Conservation (phyloP, 2,329 filamentous ascomycete genomes). For the Aspergillus awamori region DNA sequence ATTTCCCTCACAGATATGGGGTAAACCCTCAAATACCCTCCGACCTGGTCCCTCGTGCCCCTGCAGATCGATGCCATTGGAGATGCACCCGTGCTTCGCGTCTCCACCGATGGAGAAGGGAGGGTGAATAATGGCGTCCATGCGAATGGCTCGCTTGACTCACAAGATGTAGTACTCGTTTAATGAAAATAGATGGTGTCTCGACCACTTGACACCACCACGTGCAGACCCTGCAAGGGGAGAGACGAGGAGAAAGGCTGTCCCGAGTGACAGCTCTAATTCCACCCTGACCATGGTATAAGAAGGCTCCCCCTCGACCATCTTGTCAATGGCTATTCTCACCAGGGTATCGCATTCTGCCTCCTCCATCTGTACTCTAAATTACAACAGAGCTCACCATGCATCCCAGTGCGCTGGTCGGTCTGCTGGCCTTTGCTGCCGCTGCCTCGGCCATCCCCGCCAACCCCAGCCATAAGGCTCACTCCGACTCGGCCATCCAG, state of each 20-base stretch:
- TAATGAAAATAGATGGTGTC: too few relatives aligned
- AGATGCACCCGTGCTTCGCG: background rate
- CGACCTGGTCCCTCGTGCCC: conserved; percentile 6
- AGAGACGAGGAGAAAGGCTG: too few relatives aligned
- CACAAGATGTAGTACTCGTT: too few relatives aligned
- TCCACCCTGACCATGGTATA: background rate
- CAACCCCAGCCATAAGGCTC: conserved; percentile 8
- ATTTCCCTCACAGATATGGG: too few relatives aligned
- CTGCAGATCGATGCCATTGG: conserved; percentile 14
- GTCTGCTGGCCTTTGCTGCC: conserved; percentile 29
- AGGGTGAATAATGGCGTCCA: background rate
- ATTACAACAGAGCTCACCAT: conserved; percentile 9
- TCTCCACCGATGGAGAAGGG: background rate
- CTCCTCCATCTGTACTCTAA: background rate
- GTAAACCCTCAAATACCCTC: too few relatives aligned
- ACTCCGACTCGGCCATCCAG: conserved; percentile 19
- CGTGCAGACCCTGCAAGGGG: too few relatives aligned
- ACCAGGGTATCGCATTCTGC: too few relatives aligned
- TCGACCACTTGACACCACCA: too few relatives aligned
- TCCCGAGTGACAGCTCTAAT: too few relatives aligned
- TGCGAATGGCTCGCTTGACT: background rate
- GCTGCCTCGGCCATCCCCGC: conserved; percentile 17
- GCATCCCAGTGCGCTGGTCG: conserved; percentile 28
- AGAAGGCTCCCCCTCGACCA: too few relatives aligned
- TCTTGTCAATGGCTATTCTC: too few relatives aligned